These are phyloP conservation scores for Larix kaempferi DNA, from an alignment of 75 land plant genomes.

Conservation along the genomic window DNA sequence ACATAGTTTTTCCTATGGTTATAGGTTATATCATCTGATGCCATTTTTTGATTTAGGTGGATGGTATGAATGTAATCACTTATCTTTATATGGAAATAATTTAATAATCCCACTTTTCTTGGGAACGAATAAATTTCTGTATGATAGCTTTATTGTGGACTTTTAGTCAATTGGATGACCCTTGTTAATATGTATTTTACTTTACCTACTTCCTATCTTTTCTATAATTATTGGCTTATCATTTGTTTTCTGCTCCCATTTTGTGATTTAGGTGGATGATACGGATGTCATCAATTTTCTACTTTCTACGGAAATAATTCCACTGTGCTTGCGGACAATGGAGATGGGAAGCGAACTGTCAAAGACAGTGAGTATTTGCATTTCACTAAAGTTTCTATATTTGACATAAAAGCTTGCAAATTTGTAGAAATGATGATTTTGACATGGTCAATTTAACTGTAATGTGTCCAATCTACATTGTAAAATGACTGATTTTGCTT, in stretches of 20 bases:
- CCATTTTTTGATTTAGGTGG: conserved; percentile 55
- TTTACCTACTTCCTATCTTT: neutral
- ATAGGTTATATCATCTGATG: neutral
- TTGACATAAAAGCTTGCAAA: neutral
- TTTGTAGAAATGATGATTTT: neutral
- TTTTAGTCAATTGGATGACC: neutral
- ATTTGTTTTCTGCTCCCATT: neutral
- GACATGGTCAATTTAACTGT: neutral
- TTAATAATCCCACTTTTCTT: conserved; percentile 84
- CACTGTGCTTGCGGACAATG: conserved; percentile 96
- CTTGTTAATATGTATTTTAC: neutral
- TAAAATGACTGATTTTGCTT: neutral
- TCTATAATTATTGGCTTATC: neutral
- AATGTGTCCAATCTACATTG: neutral
- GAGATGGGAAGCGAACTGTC: conserved; percentile 98
- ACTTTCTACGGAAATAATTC: conserved; percentile 94
- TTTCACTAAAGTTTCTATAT: neutral
- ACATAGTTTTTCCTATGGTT: neutral
- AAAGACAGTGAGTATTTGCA: conserved; percentile 69
- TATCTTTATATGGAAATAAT: conserved; percentile 88
- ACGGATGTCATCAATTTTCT: conserved; percentile 95
- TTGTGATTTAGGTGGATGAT: conserved; percentile 83
- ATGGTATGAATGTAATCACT: conserved; percentile 86
- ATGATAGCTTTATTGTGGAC: neutral
- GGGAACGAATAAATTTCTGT: conserved; percentile 39